A percentile compares a stretch with the other conserved stretches of the same genome.
These are phyloP conservation scores for Rhizopogon vulgaris DNA, from an alignment of 768 basidiomycete genomes.

Conservation along the genomic window DNA sequence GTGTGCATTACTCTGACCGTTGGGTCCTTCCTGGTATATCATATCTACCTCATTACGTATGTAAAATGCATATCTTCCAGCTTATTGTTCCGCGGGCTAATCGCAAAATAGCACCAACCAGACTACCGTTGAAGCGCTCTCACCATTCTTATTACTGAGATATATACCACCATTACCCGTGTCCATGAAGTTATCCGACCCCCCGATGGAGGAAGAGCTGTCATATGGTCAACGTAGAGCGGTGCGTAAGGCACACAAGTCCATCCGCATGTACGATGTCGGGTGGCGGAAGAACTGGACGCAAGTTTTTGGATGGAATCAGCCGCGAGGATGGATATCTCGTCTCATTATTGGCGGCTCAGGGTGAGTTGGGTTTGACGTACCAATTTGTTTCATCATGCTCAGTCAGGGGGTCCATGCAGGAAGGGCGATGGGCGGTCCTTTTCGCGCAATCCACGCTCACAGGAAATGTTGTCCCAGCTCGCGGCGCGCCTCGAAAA, in stretches of 20 bases:
- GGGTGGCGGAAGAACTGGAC: slow-evolving; percentile 68
- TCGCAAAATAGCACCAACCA: slow-evolving; percentile 60
- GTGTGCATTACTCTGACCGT: slow-evolving; percentile 56
- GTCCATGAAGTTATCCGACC: slow-evolving; percentile 49
- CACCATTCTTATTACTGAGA: slow-evolving; percentile 69
- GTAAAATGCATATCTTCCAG: slow-evolving; percentile 21
- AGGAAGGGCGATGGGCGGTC: slow-evolving; percentile 62
- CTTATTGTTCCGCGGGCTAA: not conserved
- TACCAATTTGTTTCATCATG: not conserved
- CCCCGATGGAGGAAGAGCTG: slow-evolving; percentile 69
- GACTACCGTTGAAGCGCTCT: slow-evolving; percentile 75
- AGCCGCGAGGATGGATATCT: slow-evolving; percentile 43
- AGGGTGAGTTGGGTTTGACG: slow-evolving; percentile 38
- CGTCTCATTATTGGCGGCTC: slow-evolving; percentile 57
- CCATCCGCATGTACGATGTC: slow-evolving; percentile 62
- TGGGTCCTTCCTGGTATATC: slow-evolving; percentile 72
- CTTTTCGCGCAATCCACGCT: slow-evolving; percentile 63
- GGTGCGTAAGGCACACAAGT: slow-evolving; percentile 56
- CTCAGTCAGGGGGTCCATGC: slow-evolving; percentile 3
- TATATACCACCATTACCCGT: slow-evolving; percentile 58
- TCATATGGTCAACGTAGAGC: slow-evolving; percentile 57
- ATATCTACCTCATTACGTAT: slow-evolving; percentile 70
- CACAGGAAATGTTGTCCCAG: slow-evolving; percentile 60
- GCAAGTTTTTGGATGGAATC: slow-evolving; percentile 60
- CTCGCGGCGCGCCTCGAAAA: slow-evolving; percentile 56